A percentile compares a stretch with the other conserved stretches of the same genome.
Conservation (phyloP, 441 rosid species). For the Syzygium syzygioides region DNA sequence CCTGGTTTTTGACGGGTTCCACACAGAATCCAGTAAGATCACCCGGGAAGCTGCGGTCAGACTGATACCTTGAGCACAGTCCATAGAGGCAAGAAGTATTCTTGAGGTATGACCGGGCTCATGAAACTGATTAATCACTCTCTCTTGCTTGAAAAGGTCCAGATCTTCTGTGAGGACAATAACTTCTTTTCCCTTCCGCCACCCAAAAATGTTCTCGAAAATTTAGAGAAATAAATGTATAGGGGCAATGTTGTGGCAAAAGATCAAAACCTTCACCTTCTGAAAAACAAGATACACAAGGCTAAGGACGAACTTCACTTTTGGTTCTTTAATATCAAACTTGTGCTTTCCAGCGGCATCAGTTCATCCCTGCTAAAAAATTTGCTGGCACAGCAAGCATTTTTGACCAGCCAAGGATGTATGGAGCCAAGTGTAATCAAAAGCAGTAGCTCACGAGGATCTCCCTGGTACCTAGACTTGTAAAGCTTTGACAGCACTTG, state of each 20-base stretch:
- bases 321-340: slow-evolving; percentile 62
- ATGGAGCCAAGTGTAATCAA: slow-evolving; percentile 79
- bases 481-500: slow-evolving; percentile 54
- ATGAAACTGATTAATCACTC: slow-evolving; percentile 76
- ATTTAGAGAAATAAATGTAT: slow-evolving; percentile 53
- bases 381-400: slow-evolving; percentile 54
- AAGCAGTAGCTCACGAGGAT: slow-evolving; percentile 77
- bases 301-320: slow-evolving; percentile 89
- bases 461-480: slow-evolving; percentile 41
- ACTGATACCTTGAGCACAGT: slow-evolving; percentile 94
- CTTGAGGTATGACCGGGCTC: slow-evolving; percentile 60
- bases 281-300: slow-evolving; percentile 63
- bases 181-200: slow-evolving; percentile 76
- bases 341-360: slow-evolving; percentile 40
- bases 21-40: slow-evolving; percentile 75
- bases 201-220: slow-evolving; percentile 62
- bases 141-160: slow-evolving; percentile 80
- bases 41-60: slow-evolving; percentile 94
- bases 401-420: slow-evolving; percentile 79
- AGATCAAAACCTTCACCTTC: slow-evolving; percentile 75
- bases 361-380: slow-evolving; percentile 47
- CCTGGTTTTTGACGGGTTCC: slow-evolving; percentile 98
- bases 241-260: slow-evolving; percentile 98
- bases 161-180: slow-evolving; percentile 74
- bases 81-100: slow-evolving; percentile 76